Base-by-base conservation (phyloP, 768 basidiomycete genomes). In the Mycena filopes region DNA sequence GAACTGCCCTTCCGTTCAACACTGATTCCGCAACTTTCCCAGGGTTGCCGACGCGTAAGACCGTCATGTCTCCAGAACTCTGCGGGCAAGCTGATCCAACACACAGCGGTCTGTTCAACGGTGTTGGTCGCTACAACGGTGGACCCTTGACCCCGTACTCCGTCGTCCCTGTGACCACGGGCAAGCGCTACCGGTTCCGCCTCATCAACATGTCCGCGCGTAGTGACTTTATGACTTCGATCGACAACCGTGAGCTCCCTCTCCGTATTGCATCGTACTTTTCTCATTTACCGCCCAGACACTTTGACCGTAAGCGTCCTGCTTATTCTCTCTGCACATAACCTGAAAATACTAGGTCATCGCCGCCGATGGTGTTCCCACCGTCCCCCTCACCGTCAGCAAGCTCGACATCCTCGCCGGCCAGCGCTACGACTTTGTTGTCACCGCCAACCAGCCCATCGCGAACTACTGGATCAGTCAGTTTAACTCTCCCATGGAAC, bases 381-480 rank as follows among this genome's bases (percentile, higher is more conserved):
- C 59, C 9, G 23, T 7, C 1, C 54, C 59, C 6, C 18, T 21
- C n/a, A 25, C 12, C 0, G 59, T 61, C 65, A 53, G 56, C 28
- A 8, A 49, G n/a, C 15, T 67, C 21, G 26, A 21, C 11, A 71
- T 86, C 56, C 79, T 78, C 55, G 80, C 83, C 4, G 84, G 81
- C 2, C 87, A 88, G 71, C 81, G 86, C 18, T 87, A 88, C 70
- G 84, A 73, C 1, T 73, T 80, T 12, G 75, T 81, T 9, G 73
- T 76, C 53, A 76, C 70, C 11, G 83, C 85, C 26, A 76, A 83
- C 68, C 81, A 84, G 63, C 72, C 79, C 0, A 73, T 84, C 0
- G 80, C 63, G 5, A 86, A 85, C 72, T 86, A 85, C 71, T 84
- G 83, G 77, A 74, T 84, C 67, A 80, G 77, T 57, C 77, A 74